These are phyloP conservation scores for Volvariella volvacea DNA, from an alignment of 1,284 basidiomycete genomes.

Conservation along the genomic window DNA sequence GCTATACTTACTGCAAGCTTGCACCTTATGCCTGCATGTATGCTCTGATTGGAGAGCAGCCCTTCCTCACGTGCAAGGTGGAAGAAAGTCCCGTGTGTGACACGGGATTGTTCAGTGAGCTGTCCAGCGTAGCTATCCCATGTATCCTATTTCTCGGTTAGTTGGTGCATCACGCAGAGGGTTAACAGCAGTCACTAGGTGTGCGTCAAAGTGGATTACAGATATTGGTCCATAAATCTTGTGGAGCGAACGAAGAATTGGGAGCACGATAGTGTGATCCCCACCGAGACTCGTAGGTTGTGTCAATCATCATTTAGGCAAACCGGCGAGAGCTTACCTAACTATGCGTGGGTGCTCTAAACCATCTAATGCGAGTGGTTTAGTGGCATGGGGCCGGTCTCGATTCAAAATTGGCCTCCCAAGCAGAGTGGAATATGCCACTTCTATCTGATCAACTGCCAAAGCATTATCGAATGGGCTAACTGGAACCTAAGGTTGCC, in stretches of 20 bases:
- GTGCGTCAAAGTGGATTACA: conserved; percentile 79
- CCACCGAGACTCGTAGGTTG: conserved; percentile 57
- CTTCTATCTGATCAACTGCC: conserved; percentile 74
- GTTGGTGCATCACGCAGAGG: no score
- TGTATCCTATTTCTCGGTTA: conserved; percentile 71
- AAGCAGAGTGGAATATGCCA: conserved; percentile 67
- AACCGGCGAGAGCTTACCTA: conserved; percentile 37
- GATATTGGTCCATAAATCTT: conserved; percentile 71
- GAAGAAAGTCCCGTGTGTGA: conserved; percentile 76
- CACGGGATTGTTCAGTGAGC: conserved; percentile 57
- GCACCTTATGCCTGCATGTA: conserved; percentile 75
- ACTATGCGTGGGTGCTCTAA: conserved; percentile 61
- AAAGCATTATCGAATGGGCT: conserved; percentile 69
- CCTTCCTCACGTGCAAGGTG: conserved; percentile 75
- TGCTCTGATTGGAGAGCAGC: conserved; percentile 63
- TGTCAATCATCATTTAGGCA: not conserved
- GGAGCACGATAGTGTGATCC: conserved; percentile 74
- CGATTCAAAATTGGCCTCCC: conserved; percentile 35
- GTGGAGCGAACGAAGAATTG: conserved; percentile 67
- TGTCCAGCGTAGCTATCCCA: conserved; percentile 69
- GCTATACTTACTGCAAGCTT: conserved; percentile 59
- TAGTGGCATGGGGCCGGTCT: conserved; percentile 18
- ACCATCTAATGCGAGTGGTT: conserved; percentile 43
- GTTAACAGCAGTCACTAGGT: no score
- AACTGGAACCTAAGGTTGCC: conserved; percentile 49